These are phyloP conservation scores for Francoa sonchifolia DNA, from an alignment of 441 rosid species.

Conservation along the genomic window DNA sequence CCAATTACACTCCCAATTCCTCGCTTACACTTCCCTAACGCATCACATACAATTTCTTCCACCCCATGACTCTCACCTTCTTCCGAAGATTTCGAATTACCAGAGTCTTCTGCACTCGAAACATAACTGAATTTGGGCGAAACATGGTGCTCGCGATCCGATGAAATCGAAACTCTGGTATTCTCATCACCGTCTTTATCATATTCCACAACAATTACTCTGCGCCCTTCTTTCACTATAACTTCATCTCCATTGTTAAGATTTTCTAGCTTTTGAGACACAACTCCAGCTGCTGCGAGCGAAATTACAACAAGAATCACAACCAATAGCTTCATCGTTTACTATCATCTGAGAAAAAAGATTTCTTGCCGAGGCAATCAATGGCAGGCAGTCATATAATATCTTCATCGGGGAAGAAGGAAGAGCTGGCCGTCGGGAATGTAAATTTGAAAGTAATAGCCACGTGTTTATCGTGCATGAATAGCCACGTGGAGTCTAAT, in stretches of 20 bases:
- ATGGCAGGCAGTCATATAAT: too few relatives aligned
- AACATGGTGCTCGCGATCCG: background rate
- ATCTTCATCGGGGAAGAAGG: too few relatives aligned
- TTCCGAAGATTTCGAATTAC: background rate
- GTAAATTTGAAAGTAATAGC: too few relatives aligned
- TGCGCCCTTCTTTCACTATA: constrained; percentile 14
- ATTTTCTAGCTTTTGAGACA: background rate
- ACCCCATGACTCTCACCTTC: background rate
- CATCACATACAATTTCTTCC: constrained; percentile 47
- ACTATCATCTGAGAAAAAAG: too few relatives aligned
- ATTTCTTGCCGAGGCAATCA: too few relatives aligned
- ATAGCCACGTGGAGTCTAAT: too few relatives aligned
- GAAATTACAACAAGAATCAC: background rate
- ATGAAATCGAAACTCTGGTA: constrained; percentile 19
- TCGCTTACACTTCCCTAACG: constrained; percentile 45
- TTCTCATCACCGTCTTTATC: constrained; percentile 14
- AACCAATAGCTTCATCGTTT: background rate
- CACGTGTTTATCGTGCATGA: too few relatives aligned
- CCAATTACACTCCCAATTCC: constrained; percentile 29
- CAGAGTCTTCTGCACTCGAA: too few relatives aligned
- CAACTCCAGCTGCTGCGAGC: background rate
- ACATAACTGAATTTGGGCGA: background rate
- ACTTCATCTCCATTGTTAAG: constrained; percentile 8
- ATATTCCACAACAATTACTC: constrained; percentile 16
- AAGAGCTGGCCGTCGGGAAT: too few relatives aligned